Base-by-base conservation (phyloP, 2,329 filamentous ascomycete genomes). In the Pestalotiopsis fici region DNA sequence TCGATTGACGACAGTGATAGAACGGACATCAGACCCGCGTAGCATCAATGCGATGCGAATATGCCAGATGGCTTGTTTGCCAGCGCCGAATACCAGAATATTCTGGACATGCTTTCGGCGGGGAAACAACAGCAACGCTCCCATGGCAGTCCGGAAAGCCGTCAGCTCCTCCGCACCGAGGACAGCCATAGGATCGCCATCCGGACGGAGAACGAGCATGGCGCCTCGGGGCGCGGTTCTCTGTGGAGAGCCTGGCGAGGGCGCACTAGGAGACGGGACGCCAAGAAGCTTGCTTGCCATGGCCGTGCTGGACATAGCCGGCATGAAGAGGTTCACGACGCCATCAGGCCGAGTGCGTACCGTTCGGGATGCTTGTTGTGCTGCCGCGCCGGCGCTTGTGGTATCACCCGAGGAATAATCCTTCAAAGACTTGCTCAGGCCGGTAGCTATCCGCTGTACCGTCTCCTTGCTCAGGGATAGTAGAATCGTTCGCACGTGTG, bases 61-160 rank as follows among this genome's bases (percentile, higher is more conserved):
- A 73, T 93, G 91, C 91, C 91, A 93, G 73, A 91, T 88, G 0
- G 91, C 91, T 77, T 93, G 90, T 70, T 87, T 88, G 35, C 91
- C 91, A 0, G 90, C 90, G 1, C 91, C 91, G 71, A 93, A 93
- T 35, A 93, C 85, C 4, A 88, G 84, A 1, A 92, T 72, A 18
- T 87, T 31, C 37, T 15, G 37, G 37, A 43, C 37, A 4, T 35
- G 27, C 37, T 65, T 68, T 4, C 21, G 21, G 7, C n/a, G 15
- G 23, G 39, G 54, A 74, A 88, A 88, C 21, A 91, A 83, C 71
- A 91, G 82, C 66, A 90, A 87, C 13, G 87, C 86, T 0, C 87
- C 87, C 13, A 93, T 80, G 0, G 90, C 88, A 0, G 91, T 93
- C 59, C 90, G 85, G 78, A 92, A 93, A 1, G 89, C 89, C 0